Conservation (phyloP, 768 basidiomycete genomes). For the Plicaturopsis crispa region DNA sequence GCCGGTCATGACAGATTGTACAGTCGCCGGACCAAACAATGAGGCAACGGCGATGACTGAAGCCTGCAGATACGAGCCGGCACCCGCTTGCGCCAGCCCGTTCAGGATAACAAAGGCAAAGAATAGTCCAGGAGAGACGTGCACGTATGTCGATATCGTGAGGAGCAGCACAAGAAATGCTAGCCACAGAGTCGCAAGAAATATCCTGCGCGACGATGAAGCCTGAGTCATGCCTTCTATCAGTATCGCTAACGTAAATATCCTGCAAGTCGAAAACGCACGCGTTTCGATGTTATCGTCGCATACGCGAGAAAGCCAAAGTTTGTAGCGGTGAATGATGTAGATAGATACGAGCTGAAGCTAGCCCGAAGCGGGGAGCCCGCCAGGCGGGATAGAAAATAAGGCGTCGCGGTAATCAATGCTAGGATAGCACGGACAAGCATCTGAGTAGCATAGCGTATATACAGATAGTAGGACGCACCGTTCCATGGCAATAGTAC, state of each 20-base stretch:
- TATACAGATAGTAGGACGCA: constrained; percentile 22
- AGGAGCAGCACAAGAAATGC: constrained; percentile 49
- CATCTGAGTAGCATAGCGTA: background rate
- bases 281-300: constrained; percentile 61
- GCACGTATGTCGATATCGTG: constrained; percentile 58
- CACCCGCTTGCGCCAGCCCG: constrained; percentile 48
- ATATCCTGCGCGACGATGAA: constrained; percentile 51
- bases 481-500: constrained; percentile 89
- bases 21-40: constrained; percentile 63
- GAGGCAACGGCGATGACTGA: constrained; percentile 77
- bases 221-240: constrained; percentile 29
- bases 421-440: constrained; percentile 31
- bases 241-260: constrained; percentile 1
- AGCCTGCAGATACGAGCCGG: constrained; percentile 71
- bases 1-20: constrained; percentile 75
- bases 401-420: constrained; percentile 80
- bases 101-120: constrained; percentile 59
- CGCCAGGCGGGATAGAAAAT: constrained; percentile 64
- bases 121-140: constrained; percentile 45
- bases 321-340: constrained; percentile 55
- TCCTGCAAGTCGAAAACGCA: constrained; percentile 21
- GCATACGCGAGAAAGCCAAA: constrained; percentile 70
- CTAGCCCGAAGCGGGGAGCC: constrained; percentile 48
- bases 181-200: constrained; percentile 41
- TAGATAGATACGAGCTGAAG: constrained; percentile 62